Conservation (phyloP, 148 eudicot species). For the Cornus suecica region DNA sequence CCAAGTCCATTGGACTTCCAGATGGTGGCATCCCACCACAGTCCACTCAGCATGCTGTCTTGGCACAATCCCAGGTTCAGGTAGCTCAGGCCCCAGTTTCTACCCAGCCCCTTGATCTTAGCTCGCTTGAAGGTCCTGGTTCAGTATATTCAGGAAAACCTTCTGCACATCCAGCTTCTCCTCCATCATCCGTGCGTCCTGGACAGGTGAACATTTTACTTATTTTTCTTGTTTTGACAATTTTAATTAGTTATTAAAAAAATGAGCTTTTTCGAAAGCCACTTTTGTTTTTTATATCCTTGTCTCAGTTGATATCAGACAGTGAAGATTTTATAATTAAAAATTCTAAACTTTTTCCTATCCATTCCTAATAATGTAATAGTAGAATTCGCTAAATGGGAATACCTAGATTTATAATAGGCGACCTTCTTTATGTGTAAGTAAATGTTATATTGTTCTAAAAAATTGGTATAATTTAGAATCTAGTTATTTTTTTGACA, state of each 20-base stretch:
- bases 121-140: slow-evolving; percentile 55
- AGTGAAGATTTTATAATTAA: background rate
- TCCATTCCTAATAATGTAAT: background rate
- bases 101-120: slow-evolving; percentile 88
- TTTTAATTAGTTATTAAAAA: background rate
- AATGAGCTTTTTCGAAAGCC: background rate
- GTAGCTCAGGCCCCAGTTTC: slow-evolving; percentile 34
- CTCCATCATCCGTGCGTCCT: slow-evolving; percentile 84
- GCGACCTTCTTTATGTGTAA: no score
- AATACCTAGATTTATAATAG: background rate
- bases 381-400: background rate
- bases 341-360: background rate
- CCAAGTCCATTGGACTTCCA: slow-evolving; percentile 71
- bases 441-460: no score
- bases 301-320: background rate
- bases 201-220: slow-evolving; percentile 57
- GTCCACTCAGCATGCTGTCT: slow-evolving; percentile 40
- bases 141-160: slow-evolving; percentile 39
- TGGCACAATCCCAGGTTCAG: slow-evolving; percentile 51
- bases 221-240: slow-evolving; percentile 2
- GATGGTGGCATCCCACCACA: slow-evolving; percentile 94
- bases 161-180: slow-evolving; percentile 52
- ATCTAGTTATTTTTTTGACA: background rate
- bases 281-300: background rate
- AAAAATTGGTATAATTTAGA: background rate